These are phyloP conservation scores for Phytophthora europaea DNA, from an alignment of 352 stramenopile species.

Conservation along the genomic window DNA sequence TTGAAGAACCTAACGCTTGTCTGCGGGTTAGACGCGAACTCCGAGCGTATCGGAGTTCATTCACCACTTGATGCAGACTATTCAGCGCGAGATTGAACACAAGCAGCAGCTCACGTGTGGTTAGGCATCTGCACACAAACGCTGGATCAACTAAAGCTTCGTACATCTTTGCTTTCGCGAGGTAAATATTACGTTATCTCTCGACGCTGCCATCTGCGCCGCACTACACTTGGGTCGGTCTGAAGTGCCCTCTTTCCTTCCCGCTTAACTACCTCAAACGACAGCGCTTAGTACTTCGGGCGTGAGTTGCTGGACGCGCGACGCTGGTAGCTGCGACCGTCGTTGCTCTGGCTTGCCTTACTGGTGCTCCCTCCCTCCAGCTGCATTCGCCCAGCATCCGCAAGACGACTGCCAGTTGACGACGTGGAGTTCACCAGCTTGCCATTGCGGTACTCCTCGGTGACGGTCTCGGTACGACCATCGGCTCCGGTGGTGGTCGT, in stretches of 20 bases:
- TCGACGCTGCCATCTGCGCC: background rate
- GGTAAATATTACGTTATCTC: conserved; percentile 25
- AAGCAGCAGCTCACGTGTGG: conserved; percentile 34
- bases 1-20: conserved; percentile 13
- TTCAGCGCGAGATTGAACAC: conserved; percentile 40
- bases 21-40: conserved; percentile 24
- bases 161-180: conserved; percentile 16
- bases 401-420: conserved; percentile 51
- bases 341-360: background rate
- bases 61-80: conserved; percentile 35
- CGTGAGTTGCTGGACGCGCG: conserved; percentile 22
- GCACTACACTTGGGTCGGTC: background rate
- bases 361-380: conserved; percentile 40
- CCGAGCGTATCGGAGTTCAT: conserved; percentile 38
- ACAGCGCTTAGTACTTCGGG: conserved; percentile 23
- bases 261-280: background rate
- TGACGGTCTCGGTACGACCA: conserved; percentile 65
- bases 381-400: conserved; percentile 70
- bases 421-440: conserved; percentile 67
- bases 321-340: conserved; percentile 21
- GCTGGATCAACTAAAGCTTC: background rate
- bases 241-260: conserved; percentile 5
- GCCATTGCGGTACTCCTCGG: conserved; percentile 81
- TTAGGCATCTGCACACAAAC: conserved; percentile 2
- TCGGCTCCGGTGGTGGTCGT: conserved; percentile 65